Evolutionary conservation across 257 asterid genomes (phyloP).

Genomic region (Lycium barbarum): DNA sequence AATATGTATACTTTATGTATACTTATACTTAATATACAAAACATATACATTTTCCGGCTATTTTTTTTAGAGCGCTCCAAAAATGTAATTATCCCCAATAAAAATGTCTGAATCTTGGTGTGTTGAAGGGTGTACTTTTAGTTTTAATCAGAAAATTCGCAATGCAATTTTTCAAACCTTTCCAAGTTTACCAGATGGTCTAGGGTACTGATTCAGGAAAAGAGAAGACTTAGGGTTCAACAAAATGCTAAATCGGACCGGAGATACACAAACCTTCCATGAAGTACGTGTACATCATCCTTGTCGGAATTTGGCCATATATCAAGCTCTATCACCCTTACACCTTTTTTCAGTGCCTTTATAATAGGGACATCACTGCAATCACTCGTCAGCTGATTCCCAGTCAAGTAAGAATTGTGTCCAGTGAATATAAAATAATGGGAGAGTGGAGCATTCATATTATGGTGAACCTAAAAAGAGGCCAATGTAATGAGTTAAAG

Average conservation of each 20-base stretch:
- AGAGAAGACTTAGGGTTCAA: slow-evolving; percentile 24
- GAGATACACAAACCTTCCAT: slow-evolving; percentile 64
- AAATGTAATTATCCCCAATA: background rate
- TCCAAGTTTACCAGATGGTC: background rate
- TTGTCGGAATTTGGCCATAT: slow-evolving; percentile 83
- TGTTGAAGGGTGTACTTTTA: background rate
- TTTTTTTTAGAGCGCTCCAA: too few relatives aligned
- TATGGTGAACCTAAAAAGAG: slow-evolving; percentile 67
- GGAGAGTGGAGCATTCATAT: slow-evolving; percentile 78
- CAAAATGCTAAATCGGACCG: background rate
- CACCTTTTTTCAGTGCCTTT: slow-evolving; percentile 81
- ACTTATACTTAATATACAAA: too few relatives aligned
- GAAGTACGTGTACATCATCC: slow-evolving; percentile 80
- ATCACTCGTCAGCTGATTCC: slow-evolving; percentile 89
- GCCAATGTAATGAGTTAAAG: background rate
- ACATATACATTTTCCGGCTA: too few relatives aligned
- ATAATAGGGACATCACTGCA: slow-evolving; percentile 85
- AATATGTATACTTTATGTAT: too few relatives aligned
- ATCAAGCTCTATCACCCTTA: slow-evolving; percentile 83
- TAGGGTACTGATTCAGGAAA: background rate
- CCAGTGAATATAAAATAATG: slow-evolving; percentile 83
- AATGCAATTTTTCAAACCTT: background rate
- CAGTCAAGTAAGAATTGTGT: slow-evolving; percentile 87
- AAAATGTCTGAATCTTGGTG: background rate
- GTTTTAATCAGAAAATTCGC: background rate